A percentile compares a stretch with the other conserved stretches of the same genome.
These are phyloP conservation scores for Leccinum incarnatum DNA, from an alignment of 768 basidiomycete genomes.

Conservation along the genomic window DNA sequence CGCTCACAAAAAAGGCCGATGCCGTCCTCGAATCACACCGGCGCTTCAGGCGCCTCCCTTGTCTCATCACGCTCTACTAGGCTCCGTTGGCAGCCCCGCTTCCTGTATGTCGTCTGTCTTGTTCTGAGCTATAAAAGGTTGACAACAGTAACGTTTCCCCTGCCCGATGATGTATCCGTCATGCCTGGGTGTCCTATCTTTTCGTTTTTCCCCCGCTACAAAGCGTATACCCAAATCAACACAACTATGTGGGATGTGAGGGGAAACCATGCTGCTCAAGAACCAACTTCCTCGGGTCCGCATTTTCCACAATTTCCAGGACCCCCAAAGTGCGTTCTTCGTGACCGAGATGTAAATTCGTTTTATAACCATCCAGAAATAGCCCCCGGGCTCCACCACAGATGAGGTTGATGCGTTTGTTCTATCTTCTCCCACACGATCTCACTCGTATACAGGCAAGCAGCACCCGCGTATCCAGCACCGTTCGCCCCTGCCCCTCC, in stretches of 20 bases:
- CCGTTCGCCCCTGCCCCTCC: slow-evolving; percentile 20
- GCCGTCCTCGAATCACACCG: slow-evolving; percentile 20
- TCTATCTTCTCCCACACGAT: background rate
- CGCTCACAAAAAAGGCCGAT: slow-evolving; percentile 32
- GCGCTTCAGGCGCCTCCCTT: slow-evolving; percentile 14
- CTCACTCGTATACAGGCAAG: slow-evolving; percentile 13
- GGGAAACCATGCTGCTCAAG: slow-evolving; percentile 14
- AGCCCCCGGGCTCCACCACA: slow-evolving; percentile 13
- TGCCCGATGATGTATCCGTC: slow-evolving; percentile 11
- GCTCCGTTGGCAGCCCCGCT: slow-evolving; percentile 21
- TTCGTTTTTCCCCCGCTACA: slow-evolving; percentile 33
- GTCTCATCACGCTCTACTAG: slow-evolving; percentile 24
- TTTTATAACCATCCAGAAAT: slow-evolving; percentile 2
- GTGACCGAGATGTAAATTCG: background rate
- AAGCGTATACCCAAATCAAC: slow-evolving; percentile 33
- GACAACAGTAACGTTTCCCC: background rate
- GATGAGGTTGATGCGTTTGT: slow-evolving; percentile 11
- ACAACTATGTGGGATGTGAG: slow-evolving; percentile 29
- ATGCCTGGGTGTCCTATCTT: slow-evolving; percentile 33
- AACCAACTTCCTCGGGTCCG: slow-evolving; percentile 13
- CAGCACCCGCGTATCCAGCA: slow-evolving; percentile 9
- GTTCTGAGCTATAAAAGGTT: slow-evolving; percentile 26
- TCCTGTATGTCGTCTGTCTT: slow-evolving; percentile 15
- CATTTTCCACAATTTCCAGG: slow-evolving; percentile 17
- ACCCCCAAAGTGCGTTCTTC: slow-evolving; percentile 18